These are phyloP conservation scores for Aureobasidium sp. DNA, from an alignment of 2,329 filamentous ascomycete species.

Conservation along the genomic window DNA sequence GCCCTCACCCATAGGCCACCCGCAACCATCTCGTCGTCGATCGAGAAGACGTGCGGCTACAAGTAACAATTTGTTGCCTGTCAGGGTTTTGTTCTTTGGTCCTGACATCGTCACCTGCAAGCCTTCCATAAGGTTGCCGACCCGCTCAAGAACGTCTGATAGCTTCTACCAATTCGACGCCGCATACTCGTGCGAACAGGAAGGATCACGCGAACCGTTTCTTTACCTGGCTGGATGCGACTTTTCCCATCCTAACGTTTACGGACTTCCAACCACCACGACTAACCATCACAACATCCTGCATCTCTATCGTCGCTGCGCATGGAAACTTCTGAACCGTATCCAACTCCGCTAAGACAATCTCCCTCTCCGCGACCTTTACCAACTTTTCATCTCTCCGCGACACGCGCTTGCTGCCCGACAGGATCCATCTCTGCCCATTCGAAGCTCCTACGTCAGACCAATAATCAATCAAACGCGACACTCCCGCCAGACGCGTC, in stretches of 20 bases:
- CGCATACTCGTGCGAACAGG: background rate
- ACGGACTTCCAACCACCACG: slow-evolving; percentile 7
- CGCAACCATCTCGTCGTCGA: slow-evolving; percentile 6
- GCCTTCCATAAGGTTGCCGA: slow-evolving; percentile 11
- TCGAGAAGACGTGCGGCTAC: background rate
- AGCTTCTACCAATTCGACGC: slow-evolving; percentile 9
- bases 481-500: slow-evolving; percentile 6
- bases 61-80: background rate
- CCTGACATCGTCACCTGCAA: slow-evolving; percentile 3
- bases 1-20: slow-evolving; percentile 8
- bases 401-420: slow-evolving; percentile 2
- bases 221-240: slow-evolving; percentile 7
- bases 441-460: slow-evolving; percentile 8
- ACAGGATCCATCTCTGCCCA: background rate
- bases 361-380: background rate
- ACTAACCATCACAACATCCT: background rate
- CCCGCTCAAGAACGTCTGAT: slow-evolving; percentile 11
- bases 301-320: background rate
- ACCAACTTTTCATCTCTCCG: background rate
- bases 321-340: slow-evolving; percentile 10
- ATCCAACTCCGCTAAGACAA: background rate
- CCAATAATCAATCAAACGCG: slow-evolving; percentile 2
- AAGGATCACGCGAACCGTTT: slow-evolving; percentile 12
- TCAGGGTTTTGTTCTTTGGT: slow-evolving; percentile 1
- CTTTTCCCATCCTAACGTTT: slow-evolving; percentile 7